Percentiles rank a stretch among this genome's conserved stretches.
Evolutionary conservation across 2,329 filamentous ascomycete genomes (phyloP).

Genomic region (Aspergillus calidoustus): DNA sequence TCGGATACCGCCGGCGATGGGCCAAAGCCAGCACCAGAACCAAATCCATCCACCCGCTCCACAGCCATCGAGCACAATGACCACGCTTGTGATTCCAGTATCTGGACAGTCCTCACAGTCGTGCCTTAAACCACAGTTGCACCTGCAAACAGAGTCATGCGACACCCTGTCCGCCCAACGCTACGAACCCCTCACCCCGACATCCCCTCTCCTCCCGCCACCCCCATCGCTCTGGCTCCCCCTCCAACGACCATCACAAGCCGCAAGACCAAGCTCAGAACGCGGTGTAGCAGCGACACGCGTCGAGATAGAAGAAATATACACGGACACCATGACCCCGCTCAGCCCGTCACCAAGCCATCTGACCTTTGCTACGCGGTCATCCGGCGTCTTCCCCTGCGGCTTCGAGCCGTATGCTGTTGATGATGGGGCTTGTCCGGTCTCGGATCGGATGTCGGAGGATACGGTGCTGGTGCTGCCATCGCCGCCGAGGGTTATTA

Average conservation of each 20-base stretch:
- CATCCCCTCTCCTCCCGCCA: conserved; percentile 10
- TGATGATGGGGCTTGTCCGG: neutral
- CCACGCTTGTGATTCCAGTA: neutral
- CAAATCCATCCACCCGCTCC: neutral
- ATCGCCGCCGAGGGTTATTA: conserved; percentile 10
- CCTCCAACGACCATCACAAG: neutral
- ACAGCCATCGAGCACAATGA: neutral
- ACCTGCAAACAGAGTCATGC: neutral
- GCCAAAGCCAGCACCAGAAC: neutral
- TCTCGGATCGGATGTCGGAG: conserved; percentile 8
- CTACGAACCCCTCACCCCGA: neutral
- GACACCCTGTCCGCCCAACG: neutral
- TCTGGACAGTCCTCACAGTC: neutral
- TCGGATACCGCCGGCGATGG: neutral
- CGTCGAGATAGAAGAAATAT: neutral
- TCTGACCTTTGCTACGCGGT: conserved; percentile 7
- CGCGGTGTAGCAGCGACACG: neutral
- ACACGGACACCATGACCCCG: neutral
- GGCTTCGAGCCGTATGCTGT: conserved; percentile 4
- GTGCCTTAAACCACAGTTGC: neutral
- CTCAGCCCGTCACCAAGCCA: conserved; percentile 4
- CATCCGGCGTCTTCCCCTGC: conserved; percentile 10
- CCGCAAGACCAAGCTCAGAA: neutral
- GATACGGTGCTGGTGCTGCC: conserved; percentile 14
- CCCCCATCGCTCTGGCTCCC: conserved; percentile 4